phyloP scores from a whole-genome alignment of 306 rosid species.

The Lathyrus aphaca region DNA sequence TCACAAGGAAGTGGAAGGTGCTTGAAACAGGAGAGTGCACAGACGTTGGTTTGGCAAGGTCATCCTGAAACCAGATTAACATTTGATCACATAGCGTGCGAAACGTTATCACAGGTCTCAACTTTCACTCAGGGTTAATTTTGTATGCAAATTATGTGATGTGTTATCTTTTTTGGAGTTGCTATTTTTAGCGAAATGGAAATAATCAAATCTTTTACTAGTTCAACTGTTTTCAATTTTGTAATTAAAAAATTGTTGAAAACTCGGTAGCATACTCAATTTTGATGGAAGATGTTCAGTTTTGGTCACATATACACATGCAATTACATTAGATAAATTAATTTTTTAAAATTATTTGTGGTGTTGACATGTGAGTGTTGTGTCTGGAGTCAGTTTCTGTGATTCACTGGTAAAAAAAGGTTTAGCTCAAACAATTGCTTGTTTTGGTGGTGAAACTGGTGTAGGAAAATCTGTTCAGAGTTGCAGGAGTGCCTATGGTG shows the following conservation, averaged over 20 bases:
- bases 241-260: too few relatives aligned
- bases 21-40: slow-evolving; percentile 80
- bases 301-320: too few relatives aligned
- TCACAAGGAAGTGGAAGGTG: slow-evolving; percentile 78
- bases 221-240: not conserved
- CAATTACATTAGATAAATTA: too few relatives aligned
- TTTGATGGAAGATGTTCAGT: too few relatives aligned
- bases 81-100: slow-evolving; percentile 88
- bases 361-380: too few relatives aligned
- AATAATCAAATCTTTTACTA: not conserved
- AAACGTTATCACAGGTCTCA: slow-evolving; percentile 74
- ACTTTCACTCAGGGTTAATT: not conserved
- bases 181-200: slow-evolving; percentile 5
- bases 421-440: slow-evolving; percentile 26
- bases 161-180: not conserved
- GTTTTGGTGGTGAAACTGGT: slow-evolving; percentile 38
- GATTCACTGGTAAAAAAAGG: not conserved
- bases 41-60: slow-evolving; percentile 84
- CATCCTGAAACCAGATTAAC: slow-evolving; percentile 95
- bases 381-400: too few relatives aligned
- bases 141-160: not conserved
- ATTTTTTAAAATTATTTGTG: too few relatives aligned
- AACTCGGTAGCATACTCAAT: too few relatives aligned
- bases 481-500: slow-evolving; percentile 93
- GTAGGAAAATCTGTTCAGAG: slow-evolving; percentile 82